Conservation (phyloP, 768 basidiomycete species). For the Tricholoma furcatifolium region DNA sequence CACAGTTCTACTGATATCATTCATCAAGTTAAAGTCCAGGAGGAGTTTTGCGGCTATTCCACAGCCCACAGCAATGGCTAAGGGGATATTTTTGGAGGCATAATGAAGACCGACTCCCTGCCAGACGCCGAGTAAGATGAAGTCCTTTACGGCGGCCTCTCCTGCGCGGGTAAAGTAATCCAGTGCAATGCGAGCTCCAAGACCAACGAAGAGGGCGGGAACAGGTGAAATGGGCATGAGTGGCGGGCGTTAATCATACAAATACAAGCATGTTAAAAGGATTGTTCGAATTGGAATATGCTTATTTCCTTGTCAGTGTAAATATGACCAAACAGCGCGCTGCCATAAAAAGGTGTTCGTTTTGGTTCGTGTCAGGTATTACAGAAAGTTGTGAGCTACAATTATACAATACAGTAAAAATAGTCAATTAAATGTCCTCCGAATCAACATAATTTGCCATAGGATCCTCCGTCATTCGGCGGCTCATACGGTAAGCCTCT, state of each 20-base stretch:
- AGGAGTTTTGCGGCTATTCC: conserved; percentile 61
- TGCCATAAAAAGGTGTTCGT: too few species aligned
- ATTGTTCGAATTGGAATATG: not conserved
- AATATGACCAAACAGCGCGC: too few species aligned
- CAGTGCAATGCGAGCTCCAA: conserved; percentile 70
- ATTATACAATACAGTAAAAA: conserved; percentile 1
- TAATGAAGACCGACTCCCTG: conserved; percentile 76
- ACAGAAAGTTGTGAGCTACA: not conserved
- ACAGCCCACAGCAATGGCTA: conserved; percentile 55
- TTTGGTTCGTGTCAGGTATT: not conserved
- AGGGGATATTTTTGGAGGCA: conserved; percentile 52
- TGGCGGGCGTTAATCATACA: conserved; percentile 13
- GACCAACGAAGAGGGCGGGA: conserved; percentile 69
- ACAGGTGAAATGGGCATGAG: conserved; percentile 48
- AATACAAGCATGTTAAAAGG: conserved; percentile 15
- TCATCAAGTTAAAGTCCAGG: conserved; percentile 55
- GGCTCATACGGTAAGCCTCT: conserved; percentile 92
- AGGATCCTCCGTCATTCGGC: conserved; percentile 77
- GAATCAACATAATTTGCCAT: conserved; percentile 90
- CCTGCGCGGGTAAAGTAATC: conserved; percentile 52
- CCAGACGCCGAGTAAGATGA: conserved; percentile 68
- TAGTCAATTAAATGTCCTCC: conserved; percentile 24
- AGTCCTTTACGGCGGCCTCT: conserved; percentile 52
- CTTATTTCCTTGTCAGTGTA: not conserved
- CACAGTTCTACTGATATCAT: conserved; percentile 54